Evolutionary conservation across 1,284 basidiomycete genomes (phyloP).

Genomic region (Cystobasidium sp.): DNA sequence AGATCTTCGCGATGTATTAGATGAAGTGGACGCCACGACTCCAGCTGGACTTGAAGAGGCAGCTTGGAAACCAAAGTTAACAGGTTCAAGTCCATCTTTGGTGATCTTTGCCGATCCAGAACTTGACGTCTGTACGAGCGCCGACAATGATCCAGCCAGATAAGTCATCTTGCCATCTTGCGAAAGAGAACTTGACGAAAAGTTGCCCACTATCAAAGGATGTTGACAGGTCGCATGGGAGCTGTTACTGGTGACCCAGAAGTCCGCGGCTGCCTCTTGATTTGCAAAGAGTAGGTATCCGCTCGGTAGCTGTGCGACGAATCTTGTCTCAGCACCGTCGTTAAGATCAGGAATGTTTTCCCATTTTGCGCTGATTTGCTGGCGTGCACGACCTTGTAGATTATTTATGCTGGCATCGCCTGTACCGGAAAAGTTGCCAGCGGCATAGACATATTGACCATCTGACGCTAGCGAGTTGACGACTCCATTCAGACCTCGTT

Average conservation of each 20-base stretch:
- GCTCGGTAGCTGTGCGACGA: slow-evolving; percentile 66
- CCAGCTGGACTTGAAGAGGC: neutral
- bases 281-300: slow-evolving; percentile 44
- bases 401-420: slow-evolving; percentile 71
- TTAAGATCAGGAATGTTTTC: slow-evolving; percentile 60
- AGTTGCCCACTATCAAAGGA: slow-evolving; percentile 45
- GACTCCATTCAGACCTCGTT: slow-evolving; percentile 56
- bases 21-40: too few relatives aligned
- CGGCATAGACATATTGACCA: slow-evolving; percentile 69
- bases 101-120: slow-evolving; percentile 15
- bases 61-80: slow-evolving; percentile 3
- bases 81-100: slow-evolving; percentile 9
- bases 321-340: slow-evolving; percentile 69
- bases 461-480: slow-evolving; percentile 52
- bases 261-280: slow-evolving; percentile 25
- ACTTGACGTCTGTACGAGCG: neutral
- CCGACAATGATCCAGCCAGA: slow-evolving; percentile 9
- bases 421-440: slow-evolving; percentile 81
- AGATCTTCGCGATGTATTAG: neutral
- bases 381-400: slow-evolving; percentile 57
- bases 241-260: slow-evolving; percentile 37
- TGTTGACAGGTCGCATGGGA: slow-evolving; percentile 40
- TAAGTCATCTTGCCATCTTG: slow-evolving; percentile 10
- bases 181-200: neutral
- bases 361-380: slow-evolving; percentile 47